Percentiles rank a stretch among this genome's conserved stretches.
phyloP scores from a whole-genome alignment of 2,329 filamentous ascomycete species.

The Blastomyces gilchristii region DNA sequence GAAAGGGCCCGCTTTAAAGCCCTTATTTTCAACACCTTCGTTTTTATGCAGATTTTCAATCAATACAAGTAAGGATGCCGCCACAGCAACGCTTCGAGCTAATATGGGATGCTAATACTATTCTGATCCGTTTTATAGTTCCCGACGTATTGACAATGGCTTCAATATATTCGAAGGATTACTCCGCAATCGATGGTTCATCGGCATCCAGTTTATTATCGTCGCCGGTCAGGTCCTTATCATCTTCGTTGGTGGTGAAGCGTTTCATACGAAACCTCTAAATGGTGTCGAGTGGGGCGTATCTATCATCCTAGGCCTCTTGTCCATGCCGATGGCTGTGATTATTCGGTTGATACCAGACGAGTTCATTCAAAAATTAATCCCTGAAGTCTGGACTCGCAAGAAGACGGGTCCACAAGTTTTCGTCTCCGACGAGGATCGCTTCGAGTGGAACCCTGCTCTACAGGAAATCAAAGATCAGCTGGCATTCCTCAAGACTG shows the following conservation, averaged over 20 bases:
- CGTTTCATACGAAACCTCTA: conserved; percentile 53
- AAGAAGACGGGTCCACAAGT: conserved; percentile 33
- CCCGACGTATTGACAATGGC: conserved; percentile 35
- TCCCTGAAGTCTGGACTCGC: conserved; percentile 32
- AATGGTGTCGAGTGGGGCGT: conserved; percentile 60
- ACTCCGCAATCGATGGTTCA: conserved; percentile 37
- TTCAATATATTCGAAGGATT: conserved; percentile 38
- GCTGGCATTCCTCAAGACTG: conserved; percentile 52
- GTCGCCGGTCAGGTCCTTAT: conserved; percentile 62
- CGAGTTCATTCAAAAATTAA: conserved; percentile 39
- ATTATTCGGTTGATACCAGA: conserved; percentile 52
- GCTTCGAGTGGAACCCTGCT: conserved; percentile 49
- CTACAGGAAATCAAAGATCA: conserved; percentile 55
- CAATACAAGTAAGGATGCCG: conserved; percentile 15
- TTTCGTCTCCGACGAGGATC: conserved; percentile 38
- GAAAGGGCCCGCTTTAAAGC: conserved; percentile 52
- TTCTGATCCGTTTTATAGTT: conserved; percentile 14
- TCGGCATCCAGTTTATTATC: conserved; percentile 56
- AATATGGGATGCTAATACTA: conserved; percentile 3
- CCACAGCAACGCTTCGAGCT: neutral
- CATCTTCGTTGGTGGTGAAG: conserved; percentile 57
- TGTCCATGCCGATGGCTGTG: conserved; percentile 57
- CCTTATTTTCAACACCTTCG: conserved; percentile 93
- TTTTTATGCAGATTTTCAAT: conserved; percentile 96
- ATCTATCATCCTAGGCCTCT: conserved; percentile 55